A percentile compares a stretch with the other conserved stretches of the same genome.
Conservation (phyloP, 306 rosid species). For the Alnus glutinosa region DNA sequence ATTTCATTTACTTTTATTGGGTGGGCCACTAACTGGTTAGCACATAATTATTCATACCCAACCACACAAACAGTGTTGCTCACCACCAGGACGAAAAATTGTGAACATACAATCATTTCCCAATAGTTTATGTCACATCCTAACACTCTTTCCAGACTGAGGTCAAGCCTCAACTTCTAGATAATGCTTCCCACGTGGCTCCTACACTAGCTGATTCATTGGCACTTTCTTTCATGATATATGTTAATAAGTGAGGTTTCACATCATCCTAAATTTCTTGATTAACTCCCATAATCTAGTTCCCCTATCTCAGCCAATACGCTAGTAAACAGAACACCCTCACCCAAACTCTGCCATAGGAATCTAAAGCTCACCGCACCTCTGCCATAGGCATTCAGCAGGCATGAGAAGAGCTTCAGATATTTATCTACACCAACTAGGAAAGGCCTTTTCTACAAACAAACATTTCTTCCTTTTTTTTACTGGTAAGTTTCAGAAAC, state of each 20-base stretch:
- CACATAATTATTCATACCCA: neutral
- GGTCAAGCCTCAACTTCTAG: neutral
- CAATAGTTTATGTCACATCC: neutral
- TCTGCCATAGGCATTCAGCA: neutral
- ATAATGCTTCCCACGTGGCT: neutral
- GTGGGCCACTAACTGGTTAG: neutral
- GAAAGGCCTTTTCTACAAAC: too few species aligned
- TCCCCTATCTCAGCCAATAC: too few species aligned
- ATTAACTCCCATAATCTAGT: too few species aligned
- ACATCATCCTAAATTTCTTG: too few species aligned
- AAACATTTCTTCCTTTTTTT: too few species aligned
- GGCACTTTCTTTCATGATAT: neutral
- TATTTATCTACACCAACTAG: too few species aligned
- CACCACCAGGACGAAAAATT: neutral
- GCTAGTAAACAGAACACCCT: neutral
- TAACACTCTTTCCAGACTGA: neutral
- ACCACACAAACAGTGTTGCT: neutral
- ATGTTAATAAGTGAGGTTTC: too few species aligned
- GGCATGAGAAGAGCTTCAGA: too few species aligned
- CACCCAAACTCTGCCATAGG: neutral
- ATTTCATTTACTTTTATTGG: too few species aligned
- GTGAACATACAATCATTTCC: neutral
- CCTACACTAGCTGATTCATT: neutral
- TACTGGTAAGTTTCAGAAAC: too few species aligned
- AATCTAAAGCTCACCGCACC: neutral